A percentile compares a stretch with the other conserved stretches of the same genome.
These are phyloP conservation scores for Tetrahymena elliotti DNA, from an alignment of 73 alveolate species.

Conservation along the genomic window DNA sequence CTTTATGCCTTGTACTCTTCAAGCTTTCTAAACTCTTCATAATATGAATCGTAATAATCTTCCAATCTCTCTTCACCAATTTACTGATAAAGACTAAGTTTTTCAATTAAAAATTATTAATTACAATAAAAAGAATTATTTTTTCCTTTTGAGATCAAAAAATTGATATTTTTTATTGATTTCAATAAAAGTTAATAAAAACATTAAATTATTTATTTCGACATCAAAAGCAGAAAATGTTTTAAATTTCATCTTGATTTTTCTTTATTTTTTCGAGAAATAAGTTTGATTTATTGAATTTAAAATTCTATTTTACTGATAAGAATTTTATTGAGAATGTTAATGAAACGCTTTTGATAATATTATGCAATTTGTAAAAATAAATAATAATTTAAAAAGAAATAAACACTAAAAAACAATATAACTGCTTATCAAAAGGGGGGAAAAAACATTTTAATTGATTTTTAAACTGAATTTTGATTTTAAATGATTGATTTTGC, in stretches of 20 bases:
- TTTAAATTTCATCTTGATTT: no score
- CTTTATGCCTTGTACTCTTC: constrained; percentile 58
- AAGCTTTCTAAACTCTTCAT: constrained; percentile 61
- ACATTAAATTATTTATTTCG: no score
- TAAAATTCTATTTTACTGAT: not conserved
- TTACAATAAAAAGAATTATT: no score
- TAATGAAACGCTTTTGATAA: not conserved
- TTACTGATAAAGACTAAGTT: constrained; percentile 43
- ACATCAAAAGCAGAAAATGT: no score
- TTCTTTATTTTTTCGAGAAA: not conserved
- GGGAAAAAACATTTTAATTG: not conserved
- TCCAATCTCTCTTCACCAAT: constrained; percentile 87
- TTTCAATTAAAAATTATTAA: no score
- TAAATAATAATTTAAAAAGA: not conserved
- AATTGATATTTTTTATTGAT: no score
- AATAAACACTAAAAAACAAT: no score
- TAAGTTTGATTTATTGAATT: not conserved
- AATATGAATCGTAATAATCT: constrained; percentile 85
- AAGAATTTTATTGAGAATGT: not conserved
- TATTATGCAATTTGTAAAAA: not conserved
- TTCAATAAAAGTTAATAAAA: no score
- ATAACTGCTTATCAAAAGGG: no score
- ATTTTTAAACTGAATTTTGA: no score
- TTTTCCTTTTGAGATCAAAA: no score
- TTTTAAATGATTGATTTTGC: not conserved